Evolutionary conservation across 1,284 basidiomycete genomes (phyloP), one percentile per base, ranked within the genome.

Genomic region (Pseudozyma sp.): DNA sequence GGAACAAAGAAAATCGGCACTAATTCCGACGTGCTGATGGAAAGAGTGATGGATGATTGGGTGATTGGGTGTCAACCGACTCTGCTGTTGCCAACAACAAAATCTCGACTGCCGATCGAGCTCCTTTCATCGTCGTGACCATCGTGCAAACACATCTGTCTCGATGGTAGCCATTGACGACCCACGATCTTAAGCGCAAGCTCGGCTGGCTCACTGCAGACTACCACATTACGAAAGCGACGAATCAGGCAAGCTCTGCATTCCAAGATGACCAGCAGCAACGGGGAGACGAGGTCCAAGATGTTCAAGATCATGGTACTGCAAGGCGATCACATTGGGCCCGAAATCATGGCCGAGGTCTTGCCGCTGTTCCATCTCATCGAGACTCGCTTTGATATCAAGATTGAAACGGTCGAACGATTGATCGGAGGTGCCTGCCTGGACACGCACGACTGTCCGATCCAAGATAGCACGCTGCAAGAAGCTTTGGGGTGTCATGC

Each of bases 291-390:
- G 7, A 52, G 37, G 14, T 17, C 24, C 13, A 64, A 43, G 40
- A 78, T 50, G 13, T 73, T 52, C 86, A 92, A 91, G 77, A 89
- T 99, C 84, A 91, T 91, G 53, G 89, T 96, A 51, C 90, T 99
- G 44, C 91, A 92, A 46, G 96, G 96, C 60, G 96, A 99, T 86
- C 96, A 96, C 75, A 98, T 99, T 79, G 95, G 96, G 40, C 97
- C 97, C 39, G 94, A 96, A 83, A 94, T 99, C 42, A 88, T 94
- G 44, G 88, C 86, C 13, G 90, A 99, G 86, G 97, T 95, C 7
- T 88, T 92, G 42, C 90, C 91, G 60, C 92, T 98, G 3, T 89
- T 99, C 62, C 87, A 96, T 71, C 86, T 89, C 4, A 86, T 97
- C 58, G 89, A 90, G 1, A 87, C 88, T 24, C 89, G 61, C 24